phyloP scores from a whole-genome alignment of 1,139 yeast species.

The Diutina rugosa region DNA sequence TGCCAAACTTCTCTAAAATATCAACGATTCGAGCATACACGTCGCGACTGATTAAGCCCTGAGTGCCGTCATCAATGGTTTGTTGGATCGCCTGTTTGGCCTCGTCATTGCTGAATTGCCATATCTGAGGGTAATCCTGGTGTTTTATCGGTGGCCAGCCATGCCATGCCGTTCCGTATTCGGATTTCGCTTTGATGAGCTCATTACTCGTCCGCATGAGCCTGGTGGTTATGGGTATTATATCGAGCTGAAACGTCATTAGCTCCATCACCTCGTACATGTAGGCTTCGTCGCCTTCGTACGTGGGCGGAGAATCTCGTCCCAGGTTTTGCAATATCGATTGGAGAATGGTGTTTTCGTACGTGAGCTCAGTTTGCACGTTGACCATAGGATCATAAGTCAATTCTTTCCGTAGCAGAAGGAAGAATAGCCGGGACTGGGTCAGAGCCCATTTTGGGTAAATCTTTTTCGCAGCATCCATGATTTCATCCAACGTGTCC shows the following conservation, averaged over 20 bases:
- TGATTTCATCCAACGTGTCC: not conserved
- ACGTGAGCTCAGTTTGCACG: not conserved
- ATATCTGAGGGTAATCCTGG: not conserved
- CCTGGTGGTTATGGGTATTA: not conserved
- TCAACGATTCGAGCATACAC: not conserved
- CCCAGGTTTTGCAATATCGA: not conserved
- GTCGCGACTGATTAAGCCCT: not conserved
- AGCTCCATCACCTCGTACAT: not conserved
- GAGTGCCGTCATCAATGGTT: not conserved
- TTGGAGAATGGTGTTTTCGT: not conserved
- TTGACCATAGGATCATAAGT: not conserved
- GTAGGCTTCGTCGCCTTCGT: not conserved
- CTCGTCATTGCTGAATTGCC: not conserved
- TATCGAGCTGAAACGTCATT: not conserved
- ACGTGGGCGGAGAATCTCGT: not conserved
- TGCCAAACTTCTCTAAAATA: not conserved
- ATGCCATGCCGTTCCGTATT: not conserved
- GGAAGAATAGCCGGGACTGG: not conserved
- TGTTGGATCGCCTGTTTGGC: not conserved
- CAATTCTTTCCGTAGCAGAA: not conserved
- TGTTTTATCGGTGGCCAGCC: not conserved
- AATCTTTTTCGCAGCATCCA: not conserved
- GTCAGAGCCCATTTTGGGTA: not conserved
- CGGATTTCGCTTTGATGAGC: not conserved
- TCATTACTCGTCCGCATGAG: not conserved